phyloP scores from a whole-genome alignment of 2,329 filamentous ascomycete genomes.

The Myriangium duriaei region DNA sequence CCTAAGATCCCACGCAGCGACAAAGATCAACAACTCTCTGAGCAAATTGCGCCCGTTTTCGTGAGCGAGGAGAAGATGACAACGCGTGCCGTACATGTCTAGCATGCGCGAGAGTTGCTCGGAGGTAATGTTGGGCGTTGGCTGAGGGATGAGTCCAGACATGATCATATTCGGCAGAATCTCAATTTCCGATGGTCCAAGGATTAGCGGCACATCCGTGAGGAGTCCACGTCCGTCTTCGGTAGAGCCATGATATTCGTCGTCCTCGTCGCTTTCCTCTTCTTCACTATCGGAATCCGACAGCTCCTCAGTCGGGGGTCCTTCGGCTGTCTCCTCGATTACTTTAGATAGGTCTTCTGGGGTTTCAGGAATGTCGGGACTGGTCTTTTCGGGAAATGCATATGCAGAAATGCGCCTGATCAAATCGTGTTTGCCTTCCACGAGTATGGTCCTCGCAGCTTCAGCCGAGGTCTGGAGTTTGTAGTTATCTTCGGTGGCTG shows the following conservation, averaged over 20 bases:
- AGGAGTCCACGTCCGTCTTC: slow-evolving; percentile 71
- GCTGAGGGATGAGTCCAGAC: slow-evolving; percentile 78
- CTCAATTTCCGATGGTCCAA: slow-evolving; percentile 91
- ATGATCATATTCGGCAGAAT: slow-evolving; percentile 96
- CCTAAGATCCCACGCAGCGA: slow-evolving; percentile 90
- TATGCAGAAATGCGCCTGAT: slow-evolving; percentile 38
- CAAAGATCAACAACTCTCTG: slow-evolving; percentile 85
- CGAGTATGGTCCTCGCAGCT: slow-evolving; percentile 36
- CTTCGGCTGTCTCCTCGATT: background rate
- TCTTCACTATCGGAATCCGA: slow-evolving; percentile 46
- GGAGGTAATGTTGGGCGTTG: slow-evolving; percentile 38
- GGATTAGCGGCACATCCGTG: slow-evolving; percentile 86
- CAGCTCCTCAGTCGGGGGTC: background rate
- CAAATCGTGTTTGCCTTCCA: slow-evolving; percentile 38
- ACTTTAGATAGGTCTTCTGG: slow-evolving; percentile 1
- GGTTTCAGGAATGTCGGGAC: slow-evolving; percentile 3
- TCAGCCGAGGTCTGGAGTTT: slow-evolving; percentile 37
- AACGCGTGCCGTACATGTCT: slow-evolving; percentile 81
- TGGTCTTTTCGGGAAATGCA: slow-evolving; percentile 6
- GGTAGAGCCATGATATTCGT: slow-evolving; percentile 48
- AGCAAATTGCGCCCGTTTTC: slow-evolving; percentile 84
- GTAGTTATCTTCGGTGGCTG: slow-evolving; percentile 31
- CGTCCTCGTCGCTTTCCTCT: slow-evolving; percentile 59
- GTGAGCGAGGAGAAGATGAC: slow-evolving; percentile 76
- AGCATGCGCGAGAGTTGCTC: slow-evolving; percentile 47